These are phyloP conservation scores for Arxiozyma telluris DNA, from an alignment of 1,139 yeast genomes.

Conservation along the genomic window DNA sequence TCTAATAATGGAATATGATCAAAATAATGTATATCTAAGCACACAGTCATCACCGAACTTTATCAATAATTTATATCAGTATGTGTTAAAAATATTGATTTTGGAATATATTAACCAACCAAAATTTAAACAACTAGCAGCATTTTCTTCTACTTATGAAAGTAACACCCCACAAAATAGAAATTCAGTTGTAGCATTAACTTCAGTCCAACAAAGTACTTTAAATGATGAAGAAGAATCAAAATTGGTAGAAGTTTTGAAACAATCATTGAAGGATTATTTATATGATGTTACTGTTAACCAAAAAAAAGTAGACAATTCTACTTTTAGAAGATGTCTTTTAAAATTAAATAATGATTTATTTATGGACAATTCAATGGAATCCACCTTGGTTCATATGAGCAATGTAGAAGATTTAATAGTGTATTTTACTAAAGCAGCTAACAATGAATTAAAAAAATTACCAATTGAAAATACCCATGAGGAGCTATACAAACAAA, in stretches of 20 bases:
- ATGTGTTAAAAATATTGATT: conserved; percentile 38
- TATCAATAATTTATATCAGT: neutral
- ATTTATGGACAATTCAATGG: conserved; percentile 41
- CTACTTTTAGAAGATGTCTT: conserved; percentile 38
- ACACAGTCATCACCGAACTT: too few species aligned
- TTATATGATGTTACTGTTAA: conserved; percentile 46
- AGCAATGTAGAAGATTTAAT: conserved; percentile 55
- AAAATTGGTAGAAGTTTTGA: conserved; percentile 30
- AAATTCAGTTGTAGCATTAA: neutral
- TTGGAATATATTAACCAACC: conserved; percentile 53
- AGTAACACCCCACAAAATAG: neutral
- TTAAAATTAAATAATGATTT: conserved; percentile 56
- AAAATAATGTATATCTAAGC: neutral
- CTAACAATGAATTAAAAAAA: conserved; percentile 55
- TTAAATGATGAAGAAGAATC: neutral
- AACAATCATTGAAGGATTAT: conserved; percentile 39
- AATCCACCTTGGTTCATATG: conserved; percentile 26
- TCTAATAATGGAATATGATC: neutral
- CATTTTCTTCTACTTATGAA: conserved; percentile 1
- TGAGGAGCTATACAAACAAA: conserved; percentile 44
- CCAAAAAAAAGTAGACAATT: conserved; percentile 26
- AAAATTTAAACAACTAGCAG: conserved; percentile 34
- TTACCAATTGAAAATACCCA: conserved; percentile 40
- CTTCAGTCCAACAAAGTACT: neutral
- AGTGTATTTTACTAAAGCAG: conserved; percentile 54